These are phyloP conservation scores for Leccinum variicolor DNA, from an alignment of 768 basidiomycete species.

Conservation along the genomic window DNA sequence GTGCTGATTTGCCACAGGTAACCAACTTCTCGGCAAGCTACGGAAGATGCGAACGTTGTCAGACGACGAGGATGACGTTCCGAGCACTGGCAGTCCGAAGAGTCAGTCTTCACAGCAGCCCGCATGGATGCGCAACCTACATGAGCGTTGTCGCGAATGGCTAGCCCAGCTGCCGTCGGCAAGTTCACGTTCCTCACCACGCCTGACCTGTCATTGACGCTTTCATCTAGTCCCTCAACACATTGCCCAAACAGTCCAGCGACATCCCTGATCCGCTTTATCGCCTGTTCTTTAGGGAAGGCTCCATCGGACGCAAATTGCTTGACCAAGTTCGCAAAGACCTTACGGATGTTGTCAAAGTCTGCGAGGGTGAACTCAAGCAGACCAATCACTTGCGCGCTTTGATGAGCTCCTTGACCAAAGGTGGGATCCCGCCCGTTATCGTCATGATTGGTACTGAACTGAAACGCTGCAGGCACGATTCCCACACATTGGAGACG, in stretches of 20 bases:
- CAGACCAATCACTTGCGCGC: constrained; percentile 96
- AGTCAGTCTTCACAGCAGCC: constrained; percentile 73
- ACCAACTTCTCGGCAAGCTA: constrained; percentile 78
- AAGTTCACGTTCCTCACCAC: constrained; percentile 21
- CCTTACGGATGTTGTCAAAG: constrained; percentile 74
- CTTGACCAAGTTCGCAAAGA: constrained; percentile 79
- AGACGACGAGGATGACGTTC: constrained; percentile 77
- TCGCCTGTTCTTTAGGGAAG: constrained; percentile 86
- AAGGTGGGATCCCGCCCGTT: constrained; percentile 51
- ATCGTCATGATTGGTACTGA: background rate
- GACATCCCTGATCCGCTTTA: constrained; percentile 84
- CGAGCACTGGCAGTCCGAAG: constrained; percentile 53
- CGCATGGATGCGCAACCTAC: constrained; percentile 89
- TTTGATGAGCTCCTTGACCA: constrained; percentile 84
- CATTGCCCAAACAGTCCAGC: constrained; percentile 56
- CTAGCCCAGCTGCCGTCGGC: constrained; percentile 73
- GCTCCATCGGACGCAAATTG: constrained; percentile 73
- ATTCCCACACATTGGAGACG: constrained; percentile 86
- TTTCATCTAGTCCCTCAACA: constrained; percentile 54
- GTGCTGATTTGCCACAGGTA: constrained; percentile 46
- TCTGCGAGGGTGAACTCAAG: constrained; percentile 84
- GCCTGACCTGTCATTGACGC: constrained; percentile 9
- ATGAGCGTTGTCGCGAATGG: constrained; percentile 85
- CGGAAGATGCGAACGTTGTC: constrained; percentile 89
- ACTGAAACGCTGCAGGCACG: constrained; percentile 52